Evolutionary conservation across 495 filamentous ascomycete genomes (phyloP), one percentile per base, ranked within the genome.

Genomic region (Annulohypoxylon maeteangense): DNA sequence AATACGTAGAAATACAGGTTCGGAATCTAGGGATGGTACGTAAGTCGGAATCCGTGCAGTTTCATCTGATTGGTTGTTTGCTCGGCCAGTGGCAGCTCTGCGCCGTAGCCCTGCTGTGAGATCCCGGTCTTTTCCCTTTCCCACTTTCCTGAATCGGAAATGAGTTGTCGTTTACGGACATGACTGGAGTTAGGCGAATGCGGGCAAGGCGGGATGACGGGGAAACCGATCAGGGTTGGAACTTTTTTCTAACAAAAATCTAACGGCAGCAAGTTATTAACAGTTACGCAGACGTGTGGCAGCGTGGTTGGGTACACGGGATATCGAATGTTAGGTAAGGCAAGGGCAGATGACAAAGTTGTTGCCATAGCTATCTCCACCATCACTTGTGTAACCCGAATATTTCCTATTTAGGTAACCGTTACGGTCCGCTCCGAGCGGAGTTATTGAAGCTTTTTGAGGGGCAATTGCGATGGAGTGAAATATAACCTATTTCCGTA

Each of bases 141-240:
- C 50, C 50, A 54, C 29, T 54, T 54, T 31, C 50, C n/a, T 10
- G 25, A 32, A 14, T 20, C 50, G 47, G 47, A 51, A 54, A 54
- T 54, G 50, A 54, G 29, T 18, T 18, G 50, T 54, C 50, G 50
- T 34, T 32, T 18, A 16, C 25, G 16, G 27, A 34, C 50, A 54
- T 32, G 27, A 29, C 7, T 18, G 16, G 16, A 22, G 25, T 20
- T 34, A 54, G 20, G 16, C 27, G 14, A 54, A 54, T 34, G 50
- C 27, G 50, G 29, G 23, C 22, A 51, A 27, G 22, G 47, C 45
- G 23, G 23, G 47, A 29, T 51, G 47, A 6, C 47, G 47, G 47
- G 47, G 47, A 51, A 29, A 14, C 22, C 47, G 47, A 51, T 51
- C 10, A 1, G 29, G 14, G 22, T 51, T 25, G 47, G 47, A 29